Evolutionary conservation across 2,329 filamentous ascomycete species (phyloP).

Genomic region (Gnomoniopsis smithogilvyi): DNA sequence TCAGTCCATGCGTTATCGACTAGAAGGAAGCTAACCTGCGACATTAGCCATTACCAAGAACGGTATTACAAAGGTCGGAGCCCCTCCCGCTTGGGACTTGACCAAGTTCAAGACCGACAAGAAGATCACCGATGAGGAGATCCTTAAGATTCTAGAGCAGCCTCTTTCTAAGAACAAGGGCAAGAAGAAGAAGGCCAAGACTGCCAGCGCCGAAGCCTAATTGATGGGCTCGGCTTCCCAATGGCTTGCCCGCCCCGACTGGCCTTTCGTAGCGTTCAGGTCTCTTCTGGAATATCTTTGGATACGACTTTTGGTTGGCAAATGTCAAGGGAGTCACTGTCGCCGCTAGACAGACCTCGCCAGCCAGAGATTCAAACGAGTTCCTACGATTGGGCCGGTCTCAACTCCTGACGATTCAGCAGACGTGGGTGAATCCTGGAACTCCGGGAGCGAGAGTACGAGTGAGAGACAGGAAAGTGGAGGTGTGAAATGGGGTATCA

Average conservation of each 20-base stretch:
- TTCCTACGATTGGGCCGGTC: not conserved
- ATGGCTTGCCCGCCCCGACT: not conserved
- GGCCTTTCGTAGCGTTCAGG: not conserved
- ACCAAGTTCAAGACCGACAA: constrained; percentile 90
- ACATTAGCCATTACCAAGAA: constrained; percentile 90
- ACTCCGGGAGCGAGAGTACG: too few relatives aligned
- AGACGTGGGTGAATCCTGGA: not conserved
- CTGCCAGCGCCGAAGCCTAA: constrained; percentile 24
- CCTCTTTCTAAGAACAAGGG: constrained; percentile 84
- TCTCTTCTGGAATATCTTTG: not conserved
- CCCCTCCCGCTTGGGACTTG: constrained; percentile 71
- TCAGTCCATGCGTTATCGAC: constrained; percentile 16
- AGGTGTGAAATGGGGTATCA: not conserved
- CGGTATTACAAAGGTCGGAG: constrained; percentile 81
- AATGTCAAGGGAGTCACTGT: not conserved
- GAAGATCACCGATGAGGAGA: constrained; percentile 95
- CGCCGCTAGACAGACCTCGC: not conserved
- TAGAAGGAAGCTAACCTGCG: constrained; percentile 23
- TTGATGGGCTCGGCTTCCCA: not conserved
- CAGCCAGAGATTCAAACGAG: not conserved
- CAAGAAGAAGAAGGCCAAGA: constrained; percentile 89
- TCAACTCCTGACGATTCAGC: not conserved
- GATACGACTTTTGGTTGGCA: not conserved
- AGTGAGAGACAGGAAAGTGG: not conserved
- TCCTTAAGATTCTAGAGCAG: constrained; percentile 90